Percentiles rank a stretch among this genome's conserved stretches.
phyloP scores from a whole-genome alignment of 225 moss, liverwort and hornwort species.

The Pseudoscleropodium purum region DNA sequence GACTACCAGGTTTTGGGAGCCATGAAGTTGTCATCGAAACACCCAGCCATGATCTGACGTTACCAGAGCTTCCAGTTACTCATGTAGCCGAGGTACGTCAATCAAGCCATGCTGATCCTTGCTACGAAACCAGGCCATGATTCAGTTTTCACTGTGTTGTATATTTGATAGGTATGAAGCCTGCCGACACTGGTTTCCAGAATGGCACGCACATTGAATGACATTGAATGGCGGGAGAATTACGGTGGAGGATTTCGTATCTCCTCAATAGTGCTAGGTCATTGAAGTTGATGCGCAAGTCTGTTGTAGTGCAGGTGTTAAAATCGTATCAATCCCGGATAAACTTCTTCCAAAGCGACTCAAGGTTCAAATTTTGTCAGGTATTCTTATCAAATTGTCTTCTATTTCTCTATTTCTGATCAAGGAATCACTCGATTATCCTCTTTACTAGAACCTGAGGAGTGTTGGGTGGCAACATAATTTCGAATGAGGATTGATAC shows the following conservation, averaged over 20 bases:
- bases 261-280: not conserved
- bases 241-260: not conserved
- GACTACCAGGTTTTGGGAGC: constrained; percentile 68
- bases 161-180: not conserved
- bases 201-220: not conserved
- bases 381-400: constrained; percentile 7
- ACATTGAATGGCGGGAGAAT: not conserved
- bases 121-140: not conserved
- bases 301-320: constrained; percentile 29
- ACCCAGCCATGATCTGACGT: constrained; percentile 35
- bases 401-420: not conserved
- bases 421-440: not conserved
- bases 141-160: not conserved
- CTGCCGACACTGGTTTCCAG: not conserved
- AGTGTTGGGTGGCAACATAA: not conserved
- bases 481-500: not conserved
- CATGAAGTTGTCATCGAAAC: constrained; percentile 91
- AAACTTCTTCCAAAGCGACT: constrained; percentile 34
- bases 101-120: not conserved
- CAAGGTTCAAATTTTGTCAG: constrained; percentile 67
- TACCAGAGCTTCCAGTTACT: constrained; percentile 46
- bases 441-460: not conserved
- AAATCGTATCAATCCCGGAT: constrained; percentile 63
- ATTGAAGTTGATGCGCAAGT: not conserved
- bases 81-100: constrained; percentile 45